Percentiles rank a stretch among this genome's conserved stretches.
These are phyloP conservation scores for Lasiodiplodia hormozganensis DNA, from an alignment of 2,329 filamentous ascomycete genomes.

Conservation along the genomic window DNA sequence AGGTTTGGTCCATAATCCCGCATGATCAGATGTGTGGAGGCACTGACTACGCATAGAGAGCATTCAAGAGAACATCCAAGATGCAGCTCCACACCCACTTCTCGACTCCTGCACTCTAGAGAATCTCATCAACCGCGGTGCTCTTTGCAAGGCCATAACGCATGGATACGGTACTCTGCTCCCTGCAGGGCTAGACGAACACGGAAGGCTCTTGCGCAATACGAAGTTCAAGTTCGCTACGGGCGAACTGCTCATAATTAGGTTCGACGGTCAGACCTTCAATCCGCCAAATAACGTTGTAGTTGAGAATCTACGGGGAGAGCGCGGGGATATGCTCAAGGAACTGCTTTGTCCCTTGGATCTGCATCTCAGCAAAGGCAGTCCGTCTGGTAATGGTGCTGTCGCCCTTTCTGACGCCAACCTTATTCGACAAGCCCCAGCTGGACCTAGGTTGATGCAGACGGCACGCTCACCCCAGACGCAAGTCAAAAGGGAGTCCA, in stretches of 20 bases:
- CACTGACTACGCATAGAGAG: background rate
- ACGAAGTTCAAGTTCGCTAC: background rate
- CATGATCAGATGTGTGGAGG: background rate
- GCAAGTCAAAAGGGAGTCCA: background rate
- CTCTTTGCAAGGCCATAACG: background rate
- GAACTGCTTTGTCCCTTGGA: background rate
- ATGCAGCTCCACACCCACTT: too few relatives aligned
- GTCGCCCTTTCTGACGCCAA: background rate
- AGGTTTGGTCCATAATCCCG: background rate
- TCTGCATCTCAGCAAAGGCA: background rate
- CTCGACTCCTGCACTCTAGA: background rate
- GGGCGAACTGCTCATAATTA: background rate
- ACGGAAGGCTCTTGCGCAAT: background rate
- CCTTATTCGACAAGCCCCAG: background rate
- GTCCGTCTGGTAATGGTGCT: background rate
- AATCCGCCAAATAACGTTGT: background rate
- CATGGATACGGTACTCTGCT: conserved; percentile 3
- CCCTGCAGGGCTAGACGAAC: background rate
- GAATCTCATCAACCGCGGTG: background rate
- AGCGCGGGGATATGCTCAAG: conserved; percentile 8
- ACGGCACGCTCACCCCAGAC: background rate
- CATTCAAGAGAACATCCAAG: too few relatives aligned
- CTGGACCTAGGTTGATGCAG: background rate
- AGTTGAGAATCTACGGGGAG: conserved; percentile 1
- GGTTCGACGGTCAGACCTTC: background rate